phyloP scores from a whole-genome alignment of 305 asterid genomes.

The Solanum hybrid region DNA sequence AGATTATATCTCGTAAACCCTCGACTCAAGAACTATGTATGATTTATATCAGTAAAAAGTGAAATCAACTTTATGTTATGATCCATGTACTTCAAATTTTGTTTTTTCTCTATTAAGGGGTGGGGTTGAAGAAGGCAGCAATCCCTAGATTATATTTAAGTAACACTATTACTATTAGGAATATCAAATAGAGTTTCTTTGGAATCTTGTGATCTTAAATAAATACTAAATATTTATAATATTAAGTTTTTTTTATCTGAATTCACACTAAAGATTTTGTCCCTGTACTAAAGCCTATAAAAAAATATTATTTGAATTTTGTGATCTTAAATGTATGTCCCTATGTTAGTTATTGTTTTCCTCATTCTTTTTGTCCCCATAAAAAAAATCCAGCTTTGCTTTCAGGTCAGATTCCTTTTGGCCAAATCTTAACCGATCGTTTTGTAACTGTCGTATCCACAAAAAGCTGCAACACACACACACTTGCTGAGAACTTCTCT shows the following conservation, averaged over 20 bases:
- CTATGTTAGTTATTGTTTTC: neutral
- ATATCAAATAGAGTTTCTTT: neutral
- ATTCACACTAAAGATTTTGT: neutral
- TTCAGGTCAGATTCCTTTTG: neutral
- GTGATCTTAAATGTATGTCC: neutral
- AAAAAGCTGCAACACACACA: neutral
- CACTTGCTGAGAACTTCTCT: neutral
- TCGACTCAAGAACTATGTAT: neutral
- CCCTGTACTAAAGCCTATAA: neutral
- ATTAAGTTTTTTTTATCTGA: neutral
- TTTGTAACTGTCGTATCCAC: neutral
- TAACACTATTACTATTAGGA: neutral
- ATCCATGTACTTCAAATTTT: neutral
- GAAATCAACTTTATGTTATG: neutral
- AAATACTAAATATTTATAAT: neutral
- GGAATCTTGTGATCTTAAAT: too few species aligned
- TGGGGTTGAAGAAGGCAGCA: neutral
- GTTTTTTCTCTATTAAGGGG: neutral
- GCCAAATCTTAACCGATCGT: conserved; percentile 3
- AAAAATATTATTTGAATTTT: neutral
- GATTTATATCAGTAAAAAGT: too few species aligned
- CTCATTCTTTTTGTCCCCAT: neutral
- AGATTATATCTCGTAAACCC: neutral
- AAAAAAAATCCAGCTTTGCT: neutral
- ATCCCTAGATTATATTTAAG: neutral